Evolutionary conservation across 2,329 filamentous ascomycete species (phyloP), one percentile per base, ranked within the genome.

Genomic region (Sporothrix phasma): DNA sequence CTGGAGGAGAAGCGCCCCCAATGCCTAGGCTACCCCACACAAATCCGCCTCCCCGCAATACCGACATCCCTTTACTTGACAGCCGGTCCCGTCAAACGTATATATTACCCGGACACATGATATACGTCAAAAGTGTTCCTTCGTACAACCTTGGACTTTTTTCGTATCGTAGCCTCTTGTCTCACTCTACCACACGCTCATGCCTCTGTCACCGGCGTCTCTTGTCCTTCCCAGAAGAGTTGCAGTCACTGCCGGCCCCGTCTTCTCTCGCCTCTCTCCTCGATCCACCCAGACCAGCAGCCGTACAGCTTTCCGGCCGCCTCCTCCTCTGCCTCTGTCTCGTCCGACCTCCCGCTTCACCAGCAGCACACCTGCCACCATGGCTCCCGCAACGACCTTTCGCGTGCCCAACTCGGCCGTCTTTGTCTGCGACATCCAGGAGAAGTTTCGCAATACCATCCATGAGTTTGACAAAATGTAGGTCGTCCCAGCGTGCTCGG

Each of bases 351-450:
- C 7, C 41, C 39, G 45, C 60, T 49, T 24, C 60, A 15, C 19
- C 41, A 41, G 56, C 39, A 45, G 24, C 17, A 45, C 37, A 11
- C 31, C 37, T 4, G 10, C 39, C 54, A 47, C 61, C 58, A 66
- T 66, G 65, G 49, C 64, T 5, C 15, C 61, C 26, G 39, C 61
- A 2, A 19, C 59, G 54, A 24, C 45, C 45, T 39, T 41, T 13
- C 64, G 56, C 10, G 51, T 51, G 29, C 59, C 47, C 17, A 47
- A 78, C 68, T 78, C 80, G 17, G 78, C 74, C 45, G 72, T 83
- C 71, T 81, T 84, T 72, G 84, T 97, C 73, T 97, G 93, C 78
- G 93, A 97, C 73, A 81, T 97, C 68, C 93, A 97, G 78, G 93
- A 97, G 70, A 95, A 92, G 75, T 97, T 97, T 77, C 84, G 90